Evolutionary conservation across 2,329 filamentous ascomycete genomes (phyloP), one percentile per base, ranked within the genome.

Genomic region (Colletotrichum sp.): DNA sequence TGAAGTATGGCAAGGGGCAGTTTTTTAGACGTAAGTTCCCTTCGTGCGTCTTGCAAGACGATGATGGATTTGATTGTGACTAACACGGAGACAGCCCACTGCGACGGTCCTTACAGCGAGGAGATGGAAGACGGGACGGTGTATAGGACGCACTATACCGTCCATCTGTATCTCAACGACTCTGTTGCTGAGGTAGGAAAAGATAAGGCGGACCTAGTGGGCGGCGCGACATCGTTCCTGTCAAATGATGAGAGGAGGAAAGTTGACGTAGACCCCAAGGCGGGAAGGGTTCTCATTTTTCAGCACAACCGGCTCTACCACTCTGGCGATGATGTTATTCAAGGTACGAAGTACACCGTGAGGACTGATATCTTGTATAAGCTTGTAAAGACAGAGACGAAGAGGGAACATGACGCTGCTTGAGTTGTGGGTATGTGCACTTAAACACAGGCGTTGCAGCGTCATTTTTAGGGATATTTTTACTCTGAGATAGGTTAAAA

Each of bases 1-100:
- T 98, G 67, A 93, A 91, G 80, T 97, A 97, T 82, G 88, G 88
- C 0, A 84, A 88, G 0, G 94, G 94, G 0, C 92, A 96, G 80
- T 96, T 93, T 81, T 97, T 98, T 80, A 90, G 89, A 76, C 88
- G 86, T 87, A 72, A 81, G 86, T 82, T 48, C 4, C 5, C 5
- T 32, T 32, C 32, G 1, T 32, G 30, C 30, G 1, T 32, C 30
- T 32, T 32, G 1, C 30, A 12, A 32, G 30, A 0, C 13, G 34
- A 36, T 36, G 34, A 16, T 0, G 34, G 4, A 1, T 39, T 2
- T 39, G 36, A 18, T 39, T 39, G 10, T 26, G 15, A 34, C 32
- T 68, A 57, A 72, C 48, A 18, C 26, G 10, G 24, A 0, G 10
- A 22, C 84, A 92, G 87, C 92, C 6, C 95, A 96, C 81, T 92